A percentile compares a stretch with the other conserved stretches of the same genome.
Conservation (phyloP, 805 yeast genomes). For the Wickerhamomyces queroliae region DNA sequence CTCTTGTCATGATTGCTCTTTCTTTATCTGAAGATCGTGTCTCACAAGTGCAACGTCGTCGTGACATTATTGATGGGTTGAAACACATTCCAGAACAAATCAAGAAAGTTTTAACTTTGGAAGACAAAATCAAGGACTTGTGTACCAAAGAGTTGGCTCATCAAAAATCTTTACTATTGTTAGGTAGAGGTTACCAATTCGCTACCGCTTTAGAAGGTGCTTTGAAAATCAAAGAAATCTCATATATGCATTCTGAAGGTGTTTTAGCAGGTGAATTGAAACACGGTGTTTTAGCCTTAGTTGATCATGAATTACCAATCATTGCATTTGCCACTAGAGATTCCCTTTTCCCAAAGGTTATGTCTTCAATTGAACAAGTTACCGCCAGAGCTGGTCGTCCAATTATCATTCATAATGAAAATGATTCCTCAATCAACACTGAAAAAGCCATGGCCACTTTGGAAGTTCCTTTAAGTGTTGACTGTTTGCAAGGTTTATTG, state of each 20-base stretch:
- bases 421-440: slow-evolving; percentile 52
- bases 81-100: slow-evolving; percentile 83
- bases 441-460: slow-evolving; percentile 61
- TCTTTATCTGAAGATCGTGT: slow-evolving; percentile 91
- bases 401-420: slow-evolving; percentile 84
- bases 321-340: slow-evolving; percentile 96
- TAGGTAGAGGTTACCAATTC: slow-evolving; percentile 96
- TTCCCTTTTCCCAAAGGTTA: slow-evolving; percentile 91
- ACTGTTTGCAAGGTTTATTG: slow-evolving; percentile 93
- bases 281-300: slow-evolving; percentile 96
- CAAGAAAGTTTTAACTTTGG: slow-evolving; percentile 65
- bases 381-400: slow-evolving; percentile 98
- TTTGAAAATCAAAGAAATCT: slow-evolving; percentile 93
- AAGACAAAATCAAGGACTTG: slow-evolving; percentile 65
- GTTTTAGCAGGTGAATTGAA: slow-evolving; percentile 98
- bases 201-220: slow-evolving; percentile 99
- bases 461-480: slow-evolving; percentile 93
- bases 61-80: slow-evolving; percentile 82
- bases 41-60: slow-evolving; percentile 69
- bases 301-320: slow-evolving; percentile 90
- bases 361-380: slow-evolving; percentile 94
- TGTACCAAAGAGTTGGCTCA: slow-evolving; percentile 68
- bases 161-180: slow-evolving; percentile 80
- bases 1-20: slow-evolving; percentile 93
- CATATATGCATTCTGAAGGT: slow-evolving; percentile 99